Percentiles rank a stretch among this genome's conserved stretches.
Evolutionary conservation across 192 early-diverging fungal genomes (phyloP).

Genomic region (Coemansia sp.): DNA sequence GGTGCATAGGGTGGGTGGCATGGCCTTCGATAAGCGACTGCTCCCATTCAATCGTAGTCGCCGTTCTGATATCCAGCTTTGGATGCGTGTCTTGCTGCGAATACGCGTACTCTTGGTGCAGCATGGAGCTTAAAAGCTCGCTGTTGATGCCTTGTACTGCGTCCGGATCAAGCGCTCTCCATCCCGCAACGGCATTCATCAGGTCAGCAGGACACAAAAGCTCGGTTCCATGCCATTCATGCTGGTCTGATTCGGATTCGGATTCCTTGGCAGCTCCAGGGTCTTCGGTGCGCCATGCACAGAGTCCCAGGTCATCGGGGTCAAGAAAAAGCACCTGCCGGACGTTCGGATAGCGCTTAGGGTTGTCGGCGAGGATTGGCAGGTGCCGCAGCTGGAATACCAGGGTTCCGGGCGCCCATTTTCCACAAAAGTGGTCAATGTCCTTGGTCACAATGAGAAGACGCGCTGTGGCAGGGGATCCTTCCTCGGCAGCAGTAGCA

Average conservation of each 20-base stretch:
- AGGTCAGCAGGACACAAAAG: constrained; percentile 9
- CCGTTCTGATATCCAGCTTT: constrained; percentile 19
- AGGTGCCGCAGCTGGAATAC: constrained; percentile 23
- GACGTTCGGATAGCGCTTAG: not conserved
- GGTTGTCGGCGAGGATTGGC: constrained; percentile 8
- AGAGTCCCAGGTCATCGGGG: constrained; percentile 20
- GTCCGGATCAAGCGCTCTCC: not conserved
- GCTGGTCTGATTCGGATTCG: not conserved
- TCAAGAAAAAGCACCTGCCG: constrained; percentile 10
- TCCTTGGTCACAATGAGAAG: constrained; percentile 10
- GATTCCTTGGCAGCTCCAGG: not conserved
- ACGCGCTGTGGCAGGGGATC: not conserved
- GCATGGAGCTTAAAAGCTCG: constrained; percentile 52
- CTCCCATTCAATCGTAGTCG: constrained; percentile 52
- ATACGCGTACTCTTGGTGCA: constrained; percentile 39
- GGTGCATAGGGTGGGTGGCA: constrained; percentile 61
- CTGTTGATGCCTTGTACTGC: constrained; percentile 22
- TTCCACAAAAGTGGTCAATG: not conserved
- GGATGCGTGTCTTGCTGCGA: not conserved
- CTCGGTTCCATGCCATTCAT: constrained; percentile 2
- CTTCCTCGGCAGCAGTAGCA: constrained; percentile 16
- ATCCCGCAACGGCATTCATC: not conserved
- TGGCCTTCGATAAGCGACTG: constrained; percentile 59
- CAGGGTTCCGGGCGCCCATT: constrained; percentile 19
- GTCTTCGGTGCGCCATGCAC: constrained; percentile 1